Evolutionary conservation across 2,329 filamentous ascomycete genomes (phyloP), one percentile per base, ranked within the genome.

Genomic region (Trematosphaeria pertusa): DNA sequence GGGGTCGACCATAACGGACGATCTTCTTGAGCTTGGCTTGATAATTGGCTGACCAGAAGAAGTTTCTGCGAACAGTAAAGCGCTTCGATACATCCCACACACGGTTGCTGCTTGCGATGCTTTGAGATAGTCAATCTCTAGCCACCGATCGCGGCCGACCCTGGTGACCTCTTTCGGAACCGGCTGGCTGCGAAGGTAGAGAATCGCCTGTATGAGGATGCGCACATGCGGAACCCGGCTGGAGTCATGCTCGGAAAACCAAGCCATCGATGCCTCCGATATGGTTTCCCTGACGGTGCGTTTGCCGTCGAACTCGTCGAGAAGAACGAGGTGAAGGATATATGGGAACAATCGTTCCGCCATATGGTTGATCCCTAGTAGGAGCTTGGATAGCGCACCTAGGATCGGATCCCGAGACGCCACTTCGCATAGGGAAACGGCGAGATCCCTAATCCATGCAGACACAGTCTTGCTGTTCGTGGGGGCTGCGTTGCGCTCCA

Each of bases 81-180:
- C 90, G 4, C 88, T 89, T 66, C 94, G 94, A 67, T 88, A 87
- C 87, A 97, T 91, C 12, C 87, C 86, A 64, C 93, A 97, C 46
- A 77, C 76, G 9, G 84, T 82, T 5, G 92, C 92, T 28, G 91
- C 88, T 19, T 80, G 74, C 1, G 91, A 85, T 18, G 87, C 87
- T 49, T 81, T 74, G 2, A 84, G 70, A 55, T 87, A 88, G 65
- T 97, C 88, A 19, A 97, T 76, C 19, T 96, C 88, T 14, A 99
- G 80, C 95, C 95, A 99, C 39, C 83, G 79, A 38, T 86, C 78
- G 46, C 94, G 84, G 58, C 96, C 89, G 6, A 86, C 86, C 56
- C 89, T 87, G 0, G 90, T 96, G 0, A 76, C 75, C 69, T 99
- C 94, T 10, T 84, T 81, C 0, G 89, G 88, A 11, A 87, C 74